phyloP scores from a whole-genome alignment of 2,329 filamentous ascomycete genomes.

The Colletotrichum graminicola region DNA sequence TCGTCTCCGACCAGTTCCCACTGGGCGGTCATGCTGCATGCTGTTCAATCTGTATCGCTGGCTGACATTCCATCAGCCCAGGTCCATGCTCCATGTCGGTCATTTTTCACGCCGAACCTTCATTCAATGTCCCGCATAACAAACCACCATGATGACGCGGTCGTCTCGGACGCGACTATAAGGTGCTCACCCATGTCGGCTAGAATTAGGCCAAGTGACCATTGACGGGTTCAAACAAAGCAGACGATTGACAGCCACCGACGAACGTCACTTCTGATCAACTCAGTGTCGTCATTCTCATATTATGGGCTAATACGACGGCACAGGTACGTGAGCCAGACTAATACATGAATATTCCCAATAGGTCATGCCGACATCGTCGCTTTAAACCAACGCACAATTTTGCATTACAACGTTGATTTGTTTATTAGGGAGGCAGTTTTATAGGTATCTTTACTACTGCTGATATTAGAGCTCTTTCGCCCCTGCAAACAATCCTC shows the following conservation, averaged over 20 bases:
- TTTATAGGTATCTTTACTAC: background rate
- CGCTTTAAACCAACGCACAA: background rate
- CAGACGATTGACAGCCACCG: no score
- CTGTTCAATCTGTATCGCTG: background rate
- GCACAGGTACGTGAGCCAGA: no score
- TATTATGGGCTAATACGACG: no score
- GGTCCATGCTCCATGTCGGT: background rate
- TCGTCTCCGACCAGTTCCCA: constrained; percentile 28
- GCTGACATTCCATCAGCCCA: background rate
- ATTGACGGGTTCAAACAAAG: no score
- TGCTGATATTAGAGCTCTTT: no score
- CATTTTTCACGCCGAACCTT: background rate
- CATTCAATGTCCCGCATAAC: background rate
- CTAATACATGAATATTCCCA: no score
- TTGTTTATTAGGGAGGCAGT: background rate
- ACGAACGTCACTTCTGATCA: no score
- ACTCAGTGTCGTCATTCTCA: no score
- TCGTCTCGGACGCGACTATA: background rate
- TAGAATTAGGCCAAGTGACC: no score
- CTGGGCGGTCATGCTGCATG: constrained; percentile 6
- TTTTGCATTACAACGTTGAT: background rate
- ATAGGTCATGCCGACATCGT: background rate
- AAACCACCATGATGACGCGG: background rate
- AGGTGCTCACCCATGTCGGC: background rate
- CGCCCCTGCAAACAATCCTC: background rate